Percentiles rank a stretch among this genome's conserved stretches.
Evolutionary conservation across 2,329 filamentous ascomycete species (phyloP).

Genomic region (Xylariaceae sp.): DNA sequence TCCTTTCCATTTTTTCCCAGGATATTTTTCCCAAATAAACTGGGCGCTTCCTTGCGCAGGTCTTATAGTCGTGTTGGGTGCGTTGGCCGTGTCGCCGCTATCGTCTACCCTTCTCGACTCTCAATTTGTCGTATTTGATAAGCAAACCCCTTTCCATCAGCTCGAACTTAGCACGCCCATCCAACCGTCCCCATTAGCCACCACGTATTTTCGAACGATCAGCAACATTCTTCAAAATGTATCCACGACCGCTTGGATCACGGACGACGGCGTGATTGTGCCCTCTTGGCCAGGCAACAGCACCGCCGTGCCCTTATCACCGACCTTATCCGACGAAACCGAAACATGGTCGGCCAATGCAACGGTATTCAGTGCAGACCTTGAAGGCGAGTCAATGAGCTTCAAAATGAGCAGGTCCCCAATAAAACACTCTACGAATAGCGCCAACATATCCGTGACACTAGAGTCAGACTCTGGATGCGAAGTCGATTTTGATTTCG

Average conservation of each 20-base stretch:
- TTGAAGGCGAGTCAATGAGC: slow-evolving; percentile 9
- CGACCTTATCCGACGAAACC: slow-evolving; percentile 9
- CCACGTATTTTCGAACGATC: slow-evolving; percentile 16
- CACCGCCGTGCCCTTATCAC: slow-evolving; percentile 6
- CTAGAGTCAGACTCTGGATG: neutral
- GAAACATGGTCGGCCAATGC: slow-evolving; percentile 14
- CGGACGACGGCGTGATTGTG: slow-evolving; percentile 10
- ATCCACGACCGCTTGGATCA: slow-evolving; percentile 16
- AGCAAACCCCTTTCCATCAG: slow-evolving; percentile 5
- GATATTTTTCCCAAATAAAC: slow-evolving; percentile 1
- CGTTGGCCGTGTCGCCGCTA: slow-evolving; percentile 13
- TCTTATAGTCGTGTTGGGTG: slow-evolving; percentile 10
- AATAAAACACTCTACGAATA: neutral
- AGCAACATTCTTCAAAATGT: slow-evolving; percentile 16
- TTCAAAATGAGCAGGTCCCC: neutral
- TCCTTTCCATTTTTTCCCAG: slow-evolving; percentile 10
- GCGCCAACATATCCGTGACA: neutral
- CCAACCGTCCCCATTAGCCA: slow-evolving; percentile 6
- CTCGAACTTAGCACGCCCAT: slow-evolving; percentile 9
- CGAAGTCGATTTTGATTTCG: too few species aligned
- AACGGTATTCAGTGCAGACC: slow-evolving; percentile 12
- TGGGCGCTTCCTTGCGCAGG: slow-evolving; percentile 11
- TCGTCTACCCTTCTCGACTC: slow-evolving; percentile 14
- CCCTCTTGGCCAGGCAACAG: slow-evolving; percentile 13
- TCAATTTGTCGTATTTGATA: slow-evolving; percentile 10